phyloP scores from a whole-genome alignment of 768 basidiomycete genomes.

The Hericium erinaceus region DNA sequence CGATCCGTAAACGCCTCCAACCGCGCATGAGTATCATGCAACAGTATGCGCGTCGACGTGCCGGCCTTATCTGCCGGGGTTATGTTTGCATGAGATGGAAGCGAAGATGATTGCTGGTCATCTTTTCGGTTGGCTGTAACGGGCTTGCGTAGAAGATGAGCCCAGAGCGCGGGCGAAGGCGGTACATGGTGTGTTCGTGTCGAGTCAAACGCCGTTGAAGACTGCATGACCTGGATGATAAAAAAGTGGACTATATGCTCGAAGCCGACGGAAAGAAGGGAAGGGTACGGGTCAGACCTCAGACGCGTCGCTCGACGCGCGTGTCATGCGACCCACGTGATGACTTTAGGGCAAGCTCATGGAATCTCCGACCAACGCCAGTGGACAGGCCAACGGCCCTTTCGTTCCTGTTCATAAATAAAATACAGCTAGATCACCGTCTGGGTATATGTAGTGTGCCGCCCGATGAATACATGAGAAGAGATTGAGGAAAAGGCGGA shows the following conservation, averaged over 20 bases:
- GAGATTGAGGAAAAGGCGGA: not conserved
- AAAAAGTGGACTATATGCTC: not conserved
- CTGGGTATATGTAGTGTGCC: not conserved
- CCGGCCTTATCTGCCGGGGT: slow-evolving; percentile 50
- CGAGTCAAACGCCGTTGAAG: not conserved
- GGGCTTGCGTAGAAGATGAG: not conserved
- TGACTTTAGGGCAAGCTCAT: not conserved
- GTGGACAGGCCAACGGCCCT: not conserved
- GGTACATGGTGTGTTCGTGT: not conserved
- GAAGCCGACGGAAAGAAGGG: not conserved
- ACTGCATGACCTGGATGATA: not conserved
- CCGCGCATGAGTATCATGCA: slow-evolving; percentile 66
- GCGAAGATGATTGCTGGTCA: slow-evolving; percentile 15
- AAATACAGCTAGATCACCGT: not conserved
- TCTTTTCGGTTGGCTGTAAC: not conserved
- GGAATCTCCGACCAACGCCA: not conserved
- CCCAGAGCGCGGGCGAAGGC: not conserved
- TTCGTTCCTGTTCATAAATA: not conserved
- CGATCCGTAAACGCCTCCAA: slow-evolving; percentile 57
- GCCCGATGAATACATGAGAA: not conserved
- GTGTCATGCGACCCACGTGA: not conserved
- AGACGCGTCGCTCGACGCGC: not conserved
- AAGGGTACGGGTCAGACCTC: not conserved
- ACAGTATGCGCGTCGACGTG: slow-evolving; percentile 61
- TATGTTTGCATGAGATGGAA: slow-evolving; percentile 33